Evolutionary conservation across 208 protist genomes (phyloP), one percentile per base, ranked within the genome.

Genomic region (Crithidia mellificae): DNA sequence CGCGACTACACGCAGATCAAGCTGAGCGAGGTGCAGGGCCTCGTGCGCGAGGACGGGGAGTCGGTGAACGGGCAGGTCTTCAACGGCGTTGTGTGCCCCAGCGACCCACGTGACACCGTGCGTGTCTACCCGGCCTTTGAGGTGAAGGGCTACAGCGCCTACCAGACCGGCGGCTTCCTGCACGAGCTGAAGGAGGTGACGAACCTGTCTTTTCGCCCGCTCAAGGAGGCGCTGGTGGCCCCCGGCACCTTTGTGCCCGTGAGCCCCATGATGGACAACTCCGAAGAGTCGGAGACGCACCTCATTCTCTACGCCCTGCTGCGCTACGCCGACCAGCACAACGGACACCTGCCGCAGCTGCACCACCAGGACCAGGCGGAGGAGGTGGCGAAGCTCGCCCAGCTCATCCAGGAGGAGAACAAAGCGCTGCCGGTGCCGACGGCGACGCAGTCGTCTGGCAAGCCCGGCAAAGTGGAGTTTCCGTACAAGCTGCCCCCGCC

Each of bases 1-100:
- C 84, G 87, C 52, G 88, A 93, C 71, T 93, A 92, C 81, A 93
- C 88, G 32, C 80, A 85, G 55, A 74, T 97, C 4, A 92, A 93
- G 73, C 88, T 96, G 53, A 87, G 76, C 22, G 88, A 97, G 61
- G 84, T 97, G 41, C 72, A 86, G 25, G 85, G 88, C 8, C 74
- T 94, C 15, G 56, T 58, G 24, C 85, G 84, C 30, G 30, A 71
- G 22, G 74, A 88, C 72, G 91, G 88, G 39, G 77, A 74, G 51
- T 90, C 82, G 44, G 77, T 87, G 12, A 96, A 96, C 63, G 74
- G 75, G 17, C 54, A 66, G 32, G 71, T 84, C 17, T 92, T 92
- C 52, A 51, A 92, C 62, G 91, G 81, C n/a, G 82, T 96, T 0
- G 79, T 91, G 24, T 93, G 88, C 77, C 77, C 83, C 1, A 63